Conservation (phyloP, 176 grass and related monocot species). For the Oryza punctata region DNA sequence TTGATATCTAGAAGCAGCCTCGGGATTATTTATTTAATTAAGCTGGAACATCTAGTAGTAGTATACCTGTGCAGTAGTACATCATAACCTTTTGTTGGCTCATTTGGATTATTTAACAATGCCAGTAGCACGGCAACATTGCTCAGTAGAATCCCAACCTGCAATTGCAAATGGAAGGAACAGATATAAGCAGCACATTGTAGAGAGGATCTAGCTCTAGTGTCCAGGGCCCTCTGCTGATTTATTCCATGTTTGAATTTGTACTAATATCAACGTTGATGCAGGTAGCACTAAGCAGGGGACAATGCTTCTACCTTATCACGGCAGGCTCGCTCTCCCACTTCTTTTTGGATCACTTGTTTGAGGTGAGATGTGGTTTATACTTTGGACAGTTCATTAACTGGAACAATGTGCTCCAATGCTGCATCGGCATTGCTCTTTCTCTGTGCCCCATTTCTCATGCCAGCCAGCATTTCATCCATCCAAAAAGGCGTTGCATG, state of each 20-base stretch:
- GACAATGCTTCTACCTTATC: slow-evolving; percentile 82
- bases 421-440: not conserved
- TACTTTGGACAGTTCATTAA: not conserved
- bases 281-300: slow-evolving; percentile 65
- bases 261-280: slow-evolving; percentile 10
- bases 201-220: not conserved
- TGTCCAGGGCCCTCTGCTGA: not conserved
- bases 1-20: not conserved
- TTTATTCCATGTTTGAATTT: slow-evolving; percentile 32
- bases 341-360: slow-evolving; percentile 96
- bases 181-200: not conserved
- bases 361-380: slow-evolving; percentile 56
- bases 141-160: not conserved
- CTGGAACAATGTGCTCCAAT: not conserved
- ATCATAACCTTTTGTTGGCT: not conserved
- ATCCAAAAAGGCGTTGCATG: not conserved
- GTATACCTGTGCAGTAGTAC: not conserved
- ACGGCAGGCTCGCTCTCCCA: slow-evolving; percentile 85
- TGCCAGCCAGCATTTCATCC: not conserved
- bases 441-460: not conserved
- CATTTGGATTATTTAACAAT: not conserved
- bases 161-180: not conserved
- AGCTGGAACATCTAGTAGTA: not conserved
- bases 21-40: not conserved
- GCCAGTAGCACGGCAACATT: not conserved